Percentiles rank a stretch among this genome's conserved stretches.
These are phyloP conservation scores for Fraxinus cuspidata DNA, from an alignment of 257 asterid genomes.

Conservation along the genomic window DNA sequence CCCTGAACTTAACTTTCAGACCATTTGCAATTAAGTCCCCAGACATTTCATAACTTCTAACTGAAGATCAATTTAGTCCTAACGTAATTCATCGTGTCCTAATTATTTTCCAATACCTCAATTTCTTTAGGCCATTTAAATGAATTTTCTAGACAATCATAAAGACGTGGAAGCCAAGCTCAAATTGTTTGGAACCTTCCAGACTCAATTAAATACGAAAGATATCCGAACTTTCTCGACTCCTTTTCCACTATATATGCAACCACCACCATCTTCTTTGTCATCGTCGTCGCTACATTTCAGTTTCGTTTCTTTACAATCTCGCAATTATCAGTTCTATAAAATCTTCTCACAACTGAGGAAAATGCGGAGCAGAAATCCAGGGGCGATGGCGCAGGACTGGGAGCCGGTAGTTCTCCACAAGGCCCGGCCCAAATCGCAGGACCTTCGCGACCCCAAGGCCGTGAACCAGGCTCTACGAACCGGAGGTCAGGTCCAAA, in stretches of 20 bases:
- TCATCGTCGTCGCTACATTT: background rate
- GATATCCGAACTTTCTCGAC: background rate
- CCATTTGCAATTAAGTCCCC: no score
- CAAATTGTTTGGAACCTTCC: background rate
- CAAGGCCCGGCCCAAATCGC: slow-evolving; percentile 31
- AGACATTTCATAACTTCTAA: no score
- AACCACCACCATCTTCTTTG: background rate
- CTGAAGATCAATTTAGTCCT: no score
- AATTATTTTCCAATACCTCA: no score
- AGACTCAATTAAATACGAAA: background rate
- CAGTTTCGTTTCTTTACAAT: background rate
- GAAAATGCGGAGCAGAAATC: slow-evolving; percentile 37
- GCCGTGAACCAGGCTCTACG: slow-evolving; percentile 45
- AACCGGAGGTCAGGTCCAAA: slow-evolving; percentile 41
- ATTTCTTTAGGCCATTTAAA: no score
- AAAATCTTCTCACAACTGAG: background rate
- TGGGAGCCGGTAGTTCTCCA: slow-evolving; percentile 54
- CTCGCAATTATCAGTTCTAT: background rate
- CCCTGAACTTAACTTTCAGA: no score
- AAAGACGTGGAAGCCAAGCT: background rate
- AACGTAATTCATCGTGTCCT: no score
- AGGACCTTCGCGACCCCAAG: slow-evolving; percentile 40
- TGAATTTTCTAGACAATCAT: background rate
- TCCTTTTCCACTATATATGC: background rate
- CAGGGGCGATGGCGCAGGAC: slow-evolving; percentile 38